Evolutionary conservation across 441 rosid genomes (phyloP).

Genomic region (Bruguiera hainesii): DNA sequence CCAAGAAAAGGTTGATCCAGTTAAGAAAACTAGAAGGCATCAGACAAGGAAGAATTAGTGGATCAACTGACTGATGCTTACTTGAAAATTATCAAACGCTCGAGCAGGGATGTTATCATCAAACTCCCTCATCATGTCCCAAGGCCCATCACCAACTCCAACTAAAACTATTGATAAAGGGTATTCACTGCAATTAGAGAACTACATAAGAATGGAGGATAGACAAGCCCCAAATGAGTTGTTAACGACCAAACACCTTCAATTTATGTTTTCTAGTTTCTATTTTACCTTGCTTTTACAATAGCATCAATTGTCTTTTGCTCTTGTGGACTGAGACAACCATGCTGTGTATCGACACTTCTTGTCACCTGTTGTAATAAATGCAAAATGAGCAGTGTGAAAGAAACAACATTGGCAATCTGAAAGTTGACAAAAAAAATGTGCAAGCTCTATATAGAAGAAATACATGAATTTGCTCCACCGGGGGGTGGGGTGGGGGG

Average conservation of each 20-base stretch:
- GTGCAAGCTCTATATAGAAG: not conserved
- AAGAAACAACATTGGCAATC: slow-evolving; percentile 4
- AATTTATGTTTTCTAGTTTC: not conserved
- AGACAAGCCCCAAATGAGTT: slow-evolving; percentile 16
- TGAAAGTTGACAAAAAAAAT: not conserved
- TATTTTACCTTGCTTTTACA: slow-evolving; percentile 73
- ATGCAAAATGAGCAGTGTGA: slow-evolving; percentile 6
- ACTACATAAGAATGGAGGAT: slow-evolving; percentile 12
- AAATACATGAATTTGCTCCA: not conserved
- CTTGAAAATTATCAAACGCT: slow-evolving; percentile 89
- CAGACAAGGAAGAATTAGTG: not conserved
- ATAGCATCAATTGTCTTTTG: slow-evolving; percentile 81
- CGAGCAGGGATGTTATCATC: slow-evolving; percentile 95
- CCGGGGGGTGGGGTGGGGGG: too few relatives aligned
- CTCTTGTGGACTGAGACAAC: slow-evolving; percentile 85
- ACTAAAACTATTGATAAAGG: slow-evolving; percentile 94
- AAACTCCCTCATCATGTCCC: slow-evolving; percentile 97
- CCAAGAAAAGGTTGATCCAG: slow-evolving; percentile 4
- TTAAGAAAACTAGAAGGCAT: not conserved
- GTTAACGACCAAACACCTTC: not conserved
- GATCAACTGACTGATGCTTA: slow-evolving; percentile 16
- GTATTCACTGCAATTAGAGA: slow-evolving; percentile 49
- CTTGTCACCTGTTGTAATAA: slow-evolving; percentile 69
- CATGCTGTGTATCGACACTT: slow-evolving; percentile 67
- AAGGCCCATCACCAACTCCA: slow-evolving; percentile 99